phyloP scores from a whole-genome alignment of 306 rosid genomes.

The Luffa acutangula region DNA sequence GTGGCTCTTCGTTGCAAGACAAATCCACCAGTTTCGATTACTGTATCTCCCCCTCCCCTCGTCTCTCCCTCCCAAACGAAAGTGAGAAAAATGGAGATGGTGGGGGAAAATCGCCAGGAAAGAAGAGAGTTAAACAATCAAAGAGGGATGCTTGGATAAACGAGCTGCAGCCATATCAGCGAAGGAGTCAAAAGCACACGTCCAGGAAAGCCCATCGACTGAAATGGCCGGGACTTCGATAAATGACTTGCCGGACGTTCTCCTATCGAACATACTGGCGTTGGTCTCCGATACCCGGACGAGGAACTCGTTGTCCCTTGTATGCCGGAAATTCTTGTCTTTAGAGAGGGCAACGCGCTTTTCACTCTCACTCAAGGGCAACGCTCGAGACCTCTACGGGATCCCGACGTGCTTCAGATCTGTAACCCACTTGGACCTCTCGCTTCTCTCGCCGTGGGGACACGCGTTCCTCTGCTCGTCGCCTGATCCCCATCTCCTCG shows the following conservation, averaged over 20 bases:
- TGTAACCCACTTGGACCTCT: constrained; percentile 60
- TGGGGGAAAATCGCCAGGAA: constrained; percentile 1
- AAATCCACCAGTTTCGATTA: background rate
- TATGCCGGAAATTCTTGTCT: constrained; percentile 34
- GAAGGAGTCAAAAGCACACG: background rate
- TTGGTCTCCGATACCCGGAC: constrained; percentile 49
- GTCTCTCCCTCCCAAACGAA: background rate
- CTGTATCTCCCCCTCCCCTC: background rate
- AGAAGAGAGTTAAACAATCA: background rate
- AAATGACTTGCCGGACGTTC: constrained; percentile 61
- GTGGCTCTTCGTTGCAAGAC: constrained; percentile 31
- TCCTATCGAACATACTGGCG: constrained; percentile 34
- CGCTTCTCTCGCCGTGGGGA: constrained; percentile 49
- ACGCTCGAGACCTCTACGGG: constrained; percentile 66
- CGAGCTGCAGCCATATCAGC: background rate
- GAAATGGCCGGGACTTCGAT: constrained; percentile 10
- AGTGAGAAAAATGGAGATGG: background rate
- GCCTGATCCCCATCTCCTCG: constrained; percentile 42
- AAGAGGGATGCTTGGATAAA: background rate
- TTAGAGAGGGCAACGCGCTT: constrained; percentile 63
- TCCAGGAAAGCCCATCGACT: background rate
- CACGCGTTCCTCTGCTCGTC: constrained; percentile 17
- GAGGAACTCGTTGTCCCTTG: constrained; percentile 58
- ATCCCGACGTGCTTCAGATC: constrained; percentile 55
- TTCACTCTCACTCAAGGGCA: constrained; percentile 65